Conservation (phyloP, 75 land plant species). For the Pinus albicaulis region DNA sequence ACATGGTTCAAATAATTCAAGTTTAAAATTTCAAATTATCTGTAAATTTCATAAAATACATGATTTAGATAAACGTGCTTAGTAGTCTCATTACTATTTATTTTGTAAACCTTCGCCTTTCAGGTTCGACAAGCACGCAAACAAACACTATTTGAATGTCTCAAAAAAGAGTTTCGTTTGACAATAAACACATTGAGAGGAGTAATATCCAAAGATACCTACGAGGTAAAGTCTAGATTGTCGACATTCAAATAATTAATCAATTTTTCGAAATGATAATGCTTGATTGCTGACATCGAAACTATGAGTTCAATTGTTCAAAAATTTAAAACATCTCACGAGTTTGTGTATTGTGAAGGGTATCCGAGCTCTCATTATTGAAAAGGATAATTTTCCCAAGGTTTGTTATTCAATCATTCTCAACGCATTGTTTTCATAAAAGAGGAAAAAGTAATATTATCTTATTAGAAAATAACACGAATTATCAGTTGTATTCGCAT, state of each 20-base stretch:
- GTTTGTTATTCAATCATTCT: conserved; percentile 22
- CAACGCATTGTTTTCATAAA: background rate
- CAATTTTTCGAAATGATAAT: background rate
- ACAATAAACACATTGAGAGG: conserved; percentile 70
- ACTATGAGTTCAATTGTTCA: background rate
- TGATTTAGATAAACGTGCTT: background rate
- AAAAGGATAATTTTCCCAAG: conserved; percentile 92
- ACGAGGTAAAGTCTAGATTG: conserved; percentile 60
- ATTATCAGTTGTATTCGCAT: background rate
- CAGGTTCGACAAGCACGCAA: conserved; percentile 80
- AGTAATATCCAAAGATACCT: conserved; percentile 66
- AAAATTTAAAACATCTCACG: background rate
- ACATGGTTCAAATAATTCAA: background rate
- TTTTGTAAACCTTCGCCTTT: background rate
- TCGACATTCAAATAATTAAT: no score
- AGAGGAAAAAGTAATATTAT: background rate
- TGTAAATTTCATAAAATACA: background rate
- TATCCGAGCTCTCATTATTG: conserved; percentile 74
- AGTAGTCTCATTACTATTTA: background rate
- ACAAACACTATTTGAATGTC: conserved; percentile 58
- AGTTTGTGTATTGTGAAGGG: conserved; percentile 54
- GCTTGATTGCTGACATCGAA: background rate
- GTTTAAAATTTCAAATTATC: no score
- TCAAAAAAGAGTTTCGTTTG: conserved; percentile 80
- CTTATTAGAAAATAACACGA: background rate